A percentile compares a stretch with the other conserved stretches of the same genome.
Conservation (phyloP, 352 stramenopile species). For the Globisporangium polare region DNA sequence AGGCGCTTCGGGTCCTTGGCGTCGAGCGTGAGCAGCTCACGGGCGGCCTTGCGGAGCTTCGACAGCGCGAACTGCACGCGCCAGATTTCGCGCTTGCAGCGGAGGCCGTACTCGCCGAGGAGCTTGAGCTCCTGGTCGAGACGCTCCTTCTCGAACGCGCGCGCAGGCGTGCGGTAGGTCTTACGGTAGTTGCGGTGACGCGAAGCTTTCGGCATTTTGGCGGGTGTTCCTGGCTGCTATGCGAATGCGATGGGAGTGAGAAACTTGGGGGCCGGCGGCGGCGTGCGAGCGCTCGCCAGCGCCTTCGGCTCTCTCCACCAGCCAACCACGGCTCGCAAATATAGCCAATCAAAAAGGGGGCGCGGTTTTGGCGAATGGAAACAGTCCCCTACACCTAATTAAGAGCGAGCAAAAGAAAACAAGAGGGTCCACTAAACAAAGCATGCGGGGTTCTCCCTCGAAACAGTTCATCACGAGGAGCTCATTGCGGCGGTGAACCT, state of each 20-base stretch:
- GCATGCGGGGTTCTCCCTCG: too few species aligned
- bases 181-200: slow-evolving; percentile 94
- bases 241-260: slow-evolving; percentile 67
- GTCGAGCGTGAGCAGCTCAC: slow-evolving; percentile 97
- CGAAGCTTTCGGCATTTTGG: slow-evolving; percentile 86
- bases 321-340: slow-evolving; percentile 42
- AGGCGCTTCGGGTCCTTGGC: slow-evolving; percentile 98
- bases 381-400: background rate
- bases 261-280: slow-evolving; percentile 6
- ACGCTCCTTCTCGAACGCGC: slow-evolving; percentile 99
- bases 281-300: background rate
- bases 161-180: slow-evolving; percentile 98
- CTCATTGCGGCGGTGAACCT: too few species aligned
- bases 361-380: slow-evolving; percentile 17
- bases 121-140: slow-evolving; percentile 99
- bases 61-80: slow-evolving; percentile 98
- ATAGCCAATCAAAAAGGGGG: slow-evolving; percentile 26
- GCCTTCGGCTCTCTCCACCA: slow-evolving; percentile 22
- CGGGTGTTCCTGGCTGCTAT: slow-evolving; percentile 62
- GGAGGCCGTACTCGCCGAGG: slow-evolving; percentile 98
- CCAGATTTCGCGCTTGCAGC: slow-evolving; percentile 99
- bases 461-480: too few species aligned
- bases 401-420: too few species aligned
- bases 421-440: too few species aligned
- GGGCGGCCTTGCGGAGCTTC: slow-evolving; percentile 98